A percentile compares a stretch with the other conserved stretches of the same genome.
Conservation (phyloP, 1,284 basidiomycete species). For the Amylostereum chailletii region DNA sequence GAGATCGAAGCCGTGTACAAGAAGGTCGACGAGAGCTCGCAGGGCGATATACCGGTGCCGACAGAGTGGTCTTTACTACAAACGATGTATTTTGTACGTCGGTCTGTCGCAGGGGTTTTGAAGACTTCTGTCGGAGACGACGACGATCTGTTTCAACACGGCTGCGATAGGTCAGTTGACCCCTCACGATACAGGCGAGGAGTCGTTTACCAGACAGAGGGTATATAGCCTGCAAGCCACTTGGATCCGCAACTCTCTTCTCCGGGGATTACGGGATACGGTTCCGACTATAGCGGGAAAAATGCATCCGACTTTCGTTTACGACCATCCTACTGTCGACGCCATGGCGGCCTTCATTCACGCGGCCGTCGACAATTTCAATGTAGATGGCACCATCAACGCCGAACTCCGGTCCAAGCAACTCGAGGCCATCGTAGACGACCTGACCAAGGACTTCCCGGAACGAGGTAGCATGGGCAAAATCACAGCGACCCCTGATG, state of each 20-base stretch:
- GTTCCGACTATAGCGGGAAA: constrained; percentile 15
- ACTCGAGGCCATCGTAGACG: constrained; percentile 22
- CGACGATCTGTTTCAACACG: constrained; percentile 31
- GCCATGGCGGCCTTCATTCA: constrained; percentile 19
- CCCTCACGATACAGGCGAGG: no score
- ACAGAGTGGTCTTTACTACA: constrained; percentile 17
- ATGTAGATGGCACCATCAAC: constrained; percentile 3
- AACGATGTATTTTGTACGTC: constrained; percentile 19
- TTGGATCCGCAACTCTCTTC: constrained; percentile 30
- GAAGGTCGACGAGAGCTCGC: constrained; percentile 18
- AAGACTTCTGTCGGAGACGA: constrained; percentile 15
- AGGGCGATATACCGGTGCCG: constrained; percentile 19
- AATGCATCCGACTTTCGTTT: constrained; percentile 23
- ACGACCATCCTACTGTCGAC: constrained; percentile 24
- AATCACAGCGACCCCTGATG: neutral
- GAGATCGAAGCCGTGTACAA: constrained; percentile 28
- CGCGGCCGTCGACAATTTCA: constrained; percentile 5
- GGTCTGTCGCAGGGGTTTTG: constrained; percentile 19
- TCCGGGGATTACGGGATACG: constrained; percentile 21
- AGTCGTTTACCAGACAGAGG: no score
- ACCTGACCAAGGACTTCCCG: constrained; percentile 23
- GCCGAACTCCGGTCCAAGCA: constrained; percentile 11
- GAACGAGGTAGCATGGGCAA: neutral
- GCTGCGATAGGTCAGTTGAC: constrained; percentile 30
- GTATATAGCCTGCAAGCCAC: constrained; percentile 28